Percentiles rank a stretch among this genome's conserved stretches.
Conservation (phyloP, 2,329 filamentous ascomycete species). For the Colletotrichum liaoningense region DNA sequence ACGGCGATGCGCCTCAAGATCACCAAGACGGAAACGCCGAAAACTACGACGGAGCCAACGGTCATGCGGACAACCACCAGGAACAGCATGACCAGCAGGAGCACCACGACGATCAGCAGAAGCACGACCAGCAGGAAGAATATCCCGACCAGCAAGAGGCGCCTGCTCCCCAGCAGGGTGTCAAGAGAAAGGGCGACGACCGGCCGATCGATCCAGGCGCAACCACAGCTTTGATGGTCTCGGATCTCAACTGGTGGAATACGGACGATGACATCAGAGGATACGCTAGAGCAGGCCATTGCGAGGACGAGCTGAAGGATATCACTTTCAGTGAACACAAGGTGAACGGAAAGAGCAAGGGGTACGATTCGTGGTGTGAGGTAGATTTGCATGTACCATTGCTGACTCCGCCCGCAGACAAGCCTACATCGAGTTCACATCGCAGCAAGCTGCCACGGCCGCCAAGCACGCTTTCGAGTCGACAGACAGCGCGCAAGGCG, state of each 20-base stretch:
- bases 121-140: slow-evolving; percentile 43
- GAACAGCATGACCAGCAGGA: slow-evolving; percentile 45
- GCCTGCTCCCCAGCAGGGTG: slow-evolving; percentile 60
- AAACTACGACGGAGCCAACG: slow-evolving; percentile 42
- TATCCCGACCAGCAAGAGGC: slow-evolving; percentile 41
- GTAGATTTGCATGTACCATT: background rate
- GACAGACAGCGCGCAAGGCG: slow-evolving; percentile 63
- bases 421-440: slow-evolving; percentile 87
- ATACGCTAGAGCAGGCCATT: slow-evolving; percentile 83
- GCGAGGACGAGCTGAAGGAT: slow-evolving; percentile 88
- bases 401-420: slow-evolving; percentile 57
- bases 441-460: slow-evolving; percentile 86
- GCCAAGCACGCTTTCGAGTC: slow-evolving; percentile 85
- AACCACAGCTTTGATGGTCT: slow-evolving; percentile 82
- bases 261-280: slow-evolving; percentile 94
- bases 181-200: slow-evolving; percentile 72
- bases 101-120: slow-evolving; percentile 54
- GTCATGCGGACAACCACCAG: slow-evolving; percentile 50
- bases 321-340: slow-evolving; percentile 99
- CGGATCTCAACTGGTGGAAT: slow-evolving; percentile 96
- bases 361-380: slow-evolving; percentile 65
- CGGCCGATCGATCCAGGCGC: slow-evolving; percentile 69
- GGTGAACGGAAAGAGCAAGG: slow-evolving; percentile 98
- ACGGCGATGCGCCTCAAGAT: slow-evolving; percentile 66
- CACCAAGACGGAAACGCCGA: slow-evolving; percentile 53